Evolutionary conservation across 2,329 filamentous ascomycete genomes (phyloP), one percentile per base, ranked within the genome.

Genomic region (Proliferodiscus dingleyae): DNA sequence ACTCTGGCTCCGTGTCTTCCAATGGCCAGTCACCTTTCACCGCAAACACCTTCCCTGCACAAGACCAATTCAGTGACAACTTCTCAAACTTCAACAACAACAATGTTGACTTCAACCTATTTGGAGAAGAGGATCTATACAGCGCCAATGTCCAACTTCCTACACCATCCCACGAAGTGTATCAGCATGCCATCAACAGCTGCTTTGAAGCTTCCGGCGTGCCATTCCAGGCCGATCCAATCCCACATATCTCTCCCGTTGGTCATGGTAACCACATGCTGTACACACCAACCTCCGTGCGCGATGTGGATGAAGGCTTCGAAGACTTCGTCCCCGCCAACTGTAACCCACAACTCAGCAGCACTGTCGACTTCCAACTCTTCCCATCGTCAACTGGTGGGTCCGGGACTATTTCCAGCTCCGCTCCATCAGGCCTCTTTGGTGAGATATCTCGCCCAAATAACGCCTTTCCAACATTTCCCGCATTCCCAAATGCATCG

Each of bases 261-360:
- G 85, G 81, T 4, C 83, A 87, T 57, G 74, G 77, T 28, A 81
- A 84, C 49, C 69, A 80, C 1, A 85, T 87, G 68, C 73, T 88
- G 24, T 85, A 75, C 65, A 85, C 84, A 8, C 81, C 85, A 38
- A 73, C 74, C 33, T 82, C 81, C 0, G 64, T 80, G 49, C 69
- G 70, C 15, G 75, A 79, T 19, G 71, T 80, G 21, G 84, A 89
- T 49, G 83, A 88, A 45, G 60, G 58, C 3, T 62, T 61, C 34
- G 55, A 57, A 21, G 57, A 60, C 42, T 51, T 57, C 24, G 38
- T 52, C n/a, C 56, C 58, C 15, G 44, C 41, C 29, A 55, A 56
- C 30, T 52, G 50, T 37, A 46, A 58, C 26, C 37, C 37, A 28
- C 41, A 45, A 21, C 30, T 52, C 11, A 49, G 44, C 22, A 48